A percentile compares a stretch with the other conserved stretches of the same genome.
Conservation (phyloP, 2,329 filamentous ascomycete genomes). For the Xylaria digitata region DNA sequence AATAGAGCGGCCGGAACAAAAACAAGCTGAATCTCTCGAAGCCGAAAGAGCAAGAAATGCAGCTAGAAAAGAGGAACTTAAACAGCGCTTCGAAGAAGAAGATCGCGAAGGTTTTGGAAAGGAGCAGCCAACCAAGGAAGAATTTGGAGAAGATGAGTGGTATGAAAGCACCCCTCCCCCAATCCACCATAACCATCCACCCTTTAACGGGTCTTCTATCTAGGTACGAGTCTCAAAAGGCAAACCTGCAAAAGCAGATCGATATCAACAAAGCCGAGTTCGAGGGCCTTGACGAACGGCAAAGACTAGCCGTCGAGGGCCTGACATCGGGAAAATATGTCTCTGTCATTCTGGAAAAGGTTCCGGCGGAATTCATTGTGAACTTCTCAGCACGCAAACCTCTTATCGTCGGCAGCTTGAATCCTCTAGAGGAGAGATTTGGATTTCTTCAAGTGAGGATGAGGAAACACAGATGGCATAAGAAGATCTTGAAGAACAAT, state of each 20-base stretch:
- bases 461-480: conserved; percentile 98
- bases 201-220: conserved; percentile 9
- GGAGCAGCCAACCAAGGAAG: conserved; percentile 69
- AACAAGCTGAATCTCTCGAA: conserved; percentile 70
- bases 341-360: conserved; percentile 86
- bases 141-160: conserved; percentile 98
- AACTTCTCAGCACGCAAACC: conserved; percentile 86
- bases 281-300: conserved; percentile 84
- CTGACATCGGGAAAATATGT: conserved; percentile 93
- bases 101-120: conserved; percentile 92
- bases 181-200: background rate
- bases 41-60: conserved; percentile 93
- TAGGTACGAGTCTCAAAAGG: conserved; percentile 73
- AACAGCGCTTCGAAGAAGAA: conserved; percentile 94
- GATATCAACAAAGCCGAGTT: conserved; percentile 98
- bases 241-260: conserved; percentile 91
- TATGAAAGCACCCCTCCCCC: conserved; percentile 73
- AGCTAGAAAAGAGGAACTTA: conserved; percentile 91
- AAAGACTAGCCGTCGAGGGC: conserved; percentile 86
- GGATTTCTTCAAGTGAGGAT: conserved; percentile 96
- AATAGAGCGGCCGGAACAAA: conserved; percentile 56
- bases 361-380: conserved; percentile 89
- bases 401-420: conserved; percentile 89
- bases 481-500: conserved; percentile 98
- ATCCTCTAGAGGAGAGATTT: conserved; percentile 93